Percentiles rank a stretch among this genome's conserved stretches.
Evolutionary conservation across 345 rosid genomes (phyloP).

Genomic region (Bretschneidera sinensis): DNA sequence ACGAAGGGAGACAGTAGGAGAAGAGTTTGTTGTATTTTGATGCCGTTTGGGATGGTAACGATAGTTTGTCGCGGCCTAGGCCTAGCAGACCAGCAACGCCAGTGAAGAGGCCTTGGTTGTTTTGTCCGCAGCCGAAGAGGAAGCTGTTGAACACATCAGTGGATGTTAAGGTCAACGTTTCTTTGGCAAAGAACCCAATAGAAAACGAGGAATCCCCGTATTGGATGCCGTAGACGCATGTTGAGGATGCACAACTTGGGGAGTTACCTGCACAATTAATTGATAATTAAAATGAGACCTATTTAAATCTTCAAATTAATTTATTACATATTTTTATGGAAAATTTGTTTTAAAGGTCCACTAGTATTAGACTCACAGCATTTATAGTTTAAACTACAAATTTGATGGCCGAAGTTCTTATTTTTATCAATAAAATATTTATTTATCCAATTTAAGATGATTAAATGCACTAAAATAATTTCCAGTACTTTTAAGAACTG

Average conservation of each 20-base stretch:
- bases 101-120: constrained; percentile 68
- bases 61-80: constrained; percentile 66
- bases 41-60: constrained; percentile 65
- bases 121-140: constrained; percentile 78
- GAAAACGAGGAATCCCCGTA: constrained; percentile 81
- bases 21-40: constrained; percentile 53
- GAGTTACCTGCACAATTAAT: constrained; percentile 32
- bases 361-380: no score
- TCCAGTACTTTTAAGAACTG: no score
- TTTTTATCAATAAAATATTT: no score
- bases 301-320: no score
- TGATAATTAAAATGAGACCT: no score
- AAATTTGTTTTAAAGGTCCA: no score
- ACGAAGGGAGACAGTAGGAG: constrained; percentile 85
- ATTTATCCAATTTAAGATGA: no score
- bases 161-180: constrained; percentile 48
- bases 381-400: no score
- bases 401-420: no score
- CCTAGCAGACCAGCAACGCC: constrained; percentile 80
- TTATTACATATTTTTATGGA: no score
- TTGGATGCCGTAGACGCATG: constrained; percentile 69
- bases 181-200: constrained; percentile 55
- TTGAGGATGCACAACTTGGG: constrained; percentile 44
- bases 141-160: constrained; percentile 40
- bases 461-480: no score